Percentiles rank a stretch among this genome's conserved stretches.
Conservation (phyloP, 139 green algal genomes). For the Yamagishiella unicocca region DNA sequence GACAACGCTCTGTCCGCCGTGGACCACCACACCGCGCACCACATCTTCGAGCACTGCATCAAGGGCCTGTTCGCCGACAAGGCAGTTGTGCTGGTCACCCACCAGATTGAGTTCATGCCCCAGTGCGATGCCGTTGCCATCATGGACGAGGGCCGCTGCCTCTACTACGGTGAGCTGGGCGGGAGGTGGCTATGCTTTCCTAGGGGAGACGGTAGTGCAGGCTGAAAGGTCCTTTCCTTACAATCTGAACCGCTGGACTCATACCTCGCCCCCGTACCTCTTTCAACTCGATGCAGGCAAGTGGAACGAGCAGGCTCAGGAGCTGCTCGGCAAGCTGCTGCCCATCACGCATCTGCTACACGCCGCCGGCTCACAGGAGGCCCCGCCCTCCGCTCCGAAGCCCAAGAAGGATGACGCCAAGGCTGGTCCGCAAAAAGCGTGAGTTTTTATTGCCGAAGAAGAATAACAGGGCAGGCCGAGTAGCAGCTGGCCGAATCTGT, state of each 20-base stretch:
- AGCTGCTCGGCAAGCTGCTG: constrained; percentile 66
- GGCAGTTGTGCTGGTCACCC: constrained; percentile 63
- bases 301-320: constrained; percentile 59
- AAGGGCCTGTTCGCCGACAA: constrained; percentile 55
- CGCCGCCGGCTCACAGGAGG: constrained; percentile 62
- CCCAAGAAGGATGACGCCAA: constrained; percentile 46
- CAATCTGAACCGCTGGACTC: no score
- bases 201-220: no score
- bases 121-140: constrained; percentile 69
- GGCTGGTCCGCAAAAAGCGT: neutral
- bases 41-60: constrained; percentile 66
- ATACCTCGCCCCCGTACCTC: no score
- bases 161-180: constrained; percentile 71
- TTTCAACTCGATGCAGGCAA: no score
- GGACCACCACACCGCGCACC: constrained; percentile 70
- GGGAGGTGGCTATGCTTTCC: no score
- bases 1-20: constrained; percentile 72
- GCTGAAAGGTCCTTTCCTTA: no score
- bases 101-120: constrained; percentile 71
- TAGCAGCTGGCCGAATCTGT: no score
- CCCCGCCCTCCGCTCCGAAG: constrained; percentile 28
- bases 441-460: no score
- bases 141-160: constrained; percentile 68
- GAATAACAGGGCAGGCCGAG: no score
- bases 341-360: constrained; percentile 67